Percentiles rank a stretch among this genome's conserved stretches.
phyloP scores from a whole-genome alignment of 331 rosid species.

The Spiraea crenata region DNA sequence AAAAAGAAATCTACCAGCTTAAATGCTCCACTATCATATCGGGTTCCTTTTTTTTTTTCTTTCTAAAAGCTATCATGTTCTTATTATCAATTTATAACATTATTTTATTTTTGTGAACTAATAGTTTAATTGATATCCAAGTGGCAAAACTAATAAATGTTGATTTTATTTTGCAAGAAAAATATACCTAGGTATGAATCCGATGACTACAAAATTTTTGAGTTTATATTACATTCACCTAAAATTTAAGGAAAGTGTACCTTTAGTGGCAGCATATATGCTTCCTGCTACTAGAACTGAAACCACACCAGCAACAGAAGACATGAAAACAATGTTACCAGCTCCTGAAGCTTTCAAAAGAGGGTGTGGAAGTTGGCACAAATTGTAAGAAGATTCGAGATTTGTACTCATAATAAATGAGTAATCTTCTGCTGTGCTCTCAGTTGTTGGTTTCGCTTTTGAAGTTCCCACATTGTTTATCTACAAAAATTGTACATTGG shows the following conservation, averaged over 20 bases:
- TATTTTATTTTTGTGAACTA: no score
- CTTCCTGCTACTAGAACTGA: conserved; percentile 13
- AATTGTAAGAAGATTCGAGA: conserved; percentile 44
- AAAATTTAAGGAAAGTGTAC: neutral
- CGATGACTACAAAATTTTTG: no score
- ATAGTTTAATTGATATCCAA: no score
- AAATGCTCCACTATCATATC: no score
- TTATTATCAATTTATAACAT: no score
- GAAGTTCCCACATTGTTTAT: conserved; percentile 50
- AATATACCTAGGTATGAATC: no score
- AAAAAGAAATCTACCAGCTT: no score
- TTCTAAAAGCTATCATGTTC: no score
- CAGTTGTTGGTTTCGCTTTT: conserved; percentile 22
- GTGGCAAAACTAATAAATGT: no score
- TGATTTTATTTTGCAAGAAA: no score
- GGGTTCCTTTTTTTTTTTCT: no score
- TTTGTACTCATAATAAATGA: conserved; percentile 32
- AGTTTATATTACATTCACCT: no score
- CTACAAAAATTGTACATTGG: conserved; percentile 25
- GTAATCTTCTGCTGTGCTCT: conserved; percentile 42
- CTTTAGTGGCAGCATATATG: conserved; percentile 43
- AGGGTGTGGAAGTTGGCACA: conserved; percentile 53
- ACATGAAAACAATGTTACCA: conserved; percentile 44
- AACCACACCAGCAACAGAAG: conserved; percentile 32
- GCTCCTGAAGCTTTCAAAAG: conserved; percentile 47